Base-by-base conservation (phyloP, 2,329 filamentous ascomycete genomes). In the Aurifilum marmelostoma region DNA sequence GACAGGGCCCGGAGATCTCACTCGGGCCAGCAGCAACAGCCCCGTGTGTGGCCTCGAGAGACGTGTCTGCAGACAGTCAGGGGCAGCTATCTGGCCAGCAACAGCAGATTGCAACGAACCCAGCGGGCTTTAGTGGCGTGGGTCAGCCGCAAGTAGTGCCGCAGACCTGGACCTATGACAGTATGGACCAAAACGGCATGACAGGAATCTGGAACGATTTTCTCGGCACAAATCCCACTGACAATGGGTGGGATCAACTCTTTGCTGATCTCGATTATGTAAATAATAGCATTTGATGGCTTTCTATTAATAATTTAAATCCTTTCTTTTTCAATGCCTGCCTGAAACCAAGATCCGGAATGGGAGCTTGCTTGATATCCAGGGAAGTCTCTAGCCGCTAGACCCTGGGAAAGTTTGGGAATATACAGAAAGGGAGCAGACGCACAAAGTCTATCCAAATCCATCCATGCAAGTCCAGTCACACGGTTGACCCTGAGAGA, bases 161-260 rank as follows among this genome's bases (percentile, higher is more conserved):
- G 16, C 41, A 14, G 29, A 21, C 61, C 24, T 70, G 65, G 67
- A 27, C 24, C 3, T 43, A 27, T 39, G 67, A 39, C 21, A 18
- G 43, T 6, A 27, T 58, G 52, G 68, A 67, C 14, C 54, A 58
- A 14, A 32, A 37, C 18, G 62, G 29, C 27, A 24, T 67, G 21
- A 27, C 59, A 41, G 58, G 66, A 9, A 69, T 69, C 12, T 73
- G 69, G 71, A 52, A 67, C 39, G 69, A 69, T 34, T 62, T 71
- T 11, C 41, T 69, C 4, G 66, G 65, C n/a, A 65, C 34, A 24
- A 65, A 60, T 4, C 37, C 63, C 8, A 65, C 67, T 1, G 67
- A 69, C 16, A 66, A 63, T 16, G 69, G 68, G 8, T 73, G 73
- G 73, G 67, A 69, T n/a, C 69, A 71, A 32, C 60, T 75, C 61